Evolutionary conservation across 345 rosid species (phyloP), one percentile per base, ranked within the genome.

Genomic region (Citrus sp.): DNA sequence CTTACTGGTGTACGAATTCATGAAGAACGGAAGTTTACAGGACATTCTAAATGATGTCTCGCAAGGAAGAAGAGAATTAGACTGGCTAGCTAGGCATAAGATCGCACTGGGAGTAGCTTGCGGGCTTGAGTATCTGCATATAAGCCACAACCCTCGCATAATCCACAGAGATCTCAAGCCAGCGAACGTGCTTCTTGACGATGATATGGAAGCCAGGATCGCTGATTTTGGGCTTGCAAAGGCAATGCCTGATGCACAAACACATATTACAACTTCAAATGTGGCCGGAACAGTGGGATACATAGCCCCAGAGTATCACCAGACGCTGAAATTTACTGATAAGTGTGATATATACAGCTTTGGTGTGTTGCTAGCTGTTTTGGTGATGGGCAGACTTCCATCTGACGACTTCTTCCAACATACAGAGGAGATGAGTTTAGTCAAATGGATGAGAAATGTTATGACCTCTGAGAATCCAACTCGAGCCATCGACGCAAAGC

Each of bases 131-230:
- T 93, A 95, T 76, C 98, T 95, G 67, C 99, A 95, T 85, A 67
- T 70, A 73, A 83, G 82, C 69, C 95, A 89, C n/a, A 88, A 63
- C 68, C 94, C 94, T 1, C 80, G 82, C 9, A 93, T 95, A 81
- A 92, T 93, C 77, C 99, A 95, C 70, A 82, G 98, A 78, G 98
- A 95, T 85, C 85, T 95, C 27, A 95, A 95, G 85, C 99, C 99
- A 1, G 97, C 94, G 7, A 95, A 95, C 24, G 70, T 95, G 66
- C 93, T 95, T 66, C 93, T 95, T 4, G 98, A 93, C 54, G 98
- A 93, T 58, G 91, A 92, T 71, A 90, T 93, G 97, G 99, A 93
- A 84, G 97, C 98, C 19, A 82, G 97, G 74, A 96, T 96, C 32
- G 87, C 98, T 0, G 98, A 93, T 86, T 96, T 94, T 22, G 98